Evolutionary conservation across 1,284 basidiomycete species (phyloP).

Genomic region (Dichomitus squalens): DNA sequence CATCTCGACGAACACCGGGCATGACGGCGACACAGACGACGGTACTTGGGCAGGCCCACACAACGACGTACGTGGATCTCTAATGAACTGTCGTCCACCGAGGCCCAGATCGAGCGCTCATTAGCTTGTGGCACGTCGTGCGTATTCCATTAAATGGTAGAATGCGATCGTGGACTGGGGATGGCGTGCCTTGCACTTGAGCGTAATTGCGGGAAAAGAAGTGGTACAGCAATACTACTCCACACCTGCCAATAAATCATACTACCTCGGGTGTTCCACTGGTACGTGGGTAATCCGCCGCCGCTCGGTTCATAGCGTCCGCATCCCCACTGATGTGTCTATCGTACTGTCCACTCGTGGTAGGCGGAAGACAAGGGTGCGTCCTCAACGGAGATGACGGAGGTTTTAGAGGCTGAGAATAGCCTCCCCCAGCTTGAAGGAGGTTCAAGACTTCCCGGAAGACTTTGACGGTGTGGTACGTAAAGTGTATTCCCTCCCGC

Average conservation of each 20-base stretch:
- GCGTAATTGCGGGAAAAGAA: conserved; percentile 30
- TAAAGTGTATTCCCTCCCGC: neutral
- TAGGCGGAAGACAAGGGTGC: conserved; percentile 32
- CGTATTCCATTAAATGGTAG: conserved; percentile 20
- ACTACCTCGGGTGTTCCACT: conserved; percentile 35
- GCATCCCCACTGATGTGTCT: neutral
- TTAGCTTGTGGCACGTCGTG: neutral
- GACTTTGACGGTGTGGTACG: conserved; percentile 34
- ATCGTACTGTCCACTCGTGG: neutral
- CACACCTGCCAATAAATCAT: conserved; percentile 26
- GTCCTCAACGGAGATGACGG: neutral
- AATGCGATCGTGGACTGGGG: conserved; percentile 35
- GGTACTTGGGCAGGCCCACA: conserved; percentile 31
- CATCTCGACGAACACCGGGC: conserved; percentile 32
- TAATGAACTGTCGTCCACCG: neutral
- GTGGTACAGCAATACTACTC: conserved; percentile 31
- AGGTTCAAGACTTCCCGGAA: conserved; percentile 31
- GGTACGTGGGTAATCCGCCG: conserved; percentile 18
- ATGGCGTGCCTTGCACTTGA: conserved; percentile 32
- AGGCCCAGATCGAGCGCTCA: neutral
- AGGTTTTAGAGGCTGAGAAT: neutral
- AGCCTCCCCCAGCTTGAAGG: conserved; percentile 24
- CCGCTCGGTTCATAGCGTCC: neutral
- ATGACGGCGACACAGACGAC: conserved; percentile 19
- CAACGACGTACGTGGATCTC: conserved; percentile 26